Base-by-base conservation (phyloP, 176 grass and related monocot genomes). In the Miscanthus lutarioriparius region DNA sequence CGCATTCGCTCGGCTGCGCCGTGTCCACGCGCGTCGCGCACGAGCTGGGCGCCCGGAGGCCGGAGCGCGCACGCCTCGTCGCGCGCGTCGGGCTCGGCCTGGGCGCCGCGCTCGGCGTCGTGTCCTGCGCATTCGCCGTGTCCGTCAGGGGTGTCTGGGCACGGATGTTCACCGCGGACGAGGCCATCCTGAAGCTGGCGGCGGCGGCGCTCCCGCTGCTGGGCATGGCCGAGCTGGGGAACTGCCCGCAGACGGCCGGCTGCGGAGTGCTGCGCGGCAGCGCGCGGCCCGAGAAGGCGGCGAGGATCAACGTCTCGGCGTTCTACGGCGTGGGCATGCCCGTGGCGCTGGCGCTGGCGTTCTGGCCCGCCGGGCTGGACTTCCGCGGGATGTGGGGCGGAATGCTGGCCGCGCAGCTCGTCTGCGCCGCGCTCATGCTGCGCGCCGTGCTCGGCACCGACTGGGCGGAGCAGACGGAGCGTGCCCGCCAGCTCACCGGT, bases 251-350 rank as follows among this genome's bases (percentile, higher is more conserved):
- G 87, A 97, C 94, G 25, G 84, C 87, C 0, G 94, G 89, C 4
- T 97, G 94, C 82, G 94, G 94, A 37, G 92, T 97, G 33, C 86
- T 97, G 69, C 87, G 94, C 39, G 94, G 94, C 30, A 97, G 94
- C 83, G 92, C 94, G 26, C 78, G 90, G 15, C 94, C 94, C 0
- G 68, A 89, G 33, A 85, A 70, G 23, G 94, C 92, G 11, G 94
- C 92, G 39, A 76, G 89, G 82, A 88, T 97, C 77, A 97, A 97
- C 87, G 81, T 97, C 25, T 75, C 82, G 3, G 92, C 94, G 67
- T 97, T 97, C 86, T 97, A 97, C 70, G 88, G 87, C 36, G 92
- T 92, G 2, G 94, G 92, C 13, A 94, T 94, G 94, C 94, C 94
- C 8, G 87, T 94, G 53, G 87, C 90, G 48, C 83, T 92, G 35